These are phyloP conservation scores for Persicaria tinctoria DNA, from an alignment of 148 eudicot genomes.

Conservation along the genomic window DNA sequence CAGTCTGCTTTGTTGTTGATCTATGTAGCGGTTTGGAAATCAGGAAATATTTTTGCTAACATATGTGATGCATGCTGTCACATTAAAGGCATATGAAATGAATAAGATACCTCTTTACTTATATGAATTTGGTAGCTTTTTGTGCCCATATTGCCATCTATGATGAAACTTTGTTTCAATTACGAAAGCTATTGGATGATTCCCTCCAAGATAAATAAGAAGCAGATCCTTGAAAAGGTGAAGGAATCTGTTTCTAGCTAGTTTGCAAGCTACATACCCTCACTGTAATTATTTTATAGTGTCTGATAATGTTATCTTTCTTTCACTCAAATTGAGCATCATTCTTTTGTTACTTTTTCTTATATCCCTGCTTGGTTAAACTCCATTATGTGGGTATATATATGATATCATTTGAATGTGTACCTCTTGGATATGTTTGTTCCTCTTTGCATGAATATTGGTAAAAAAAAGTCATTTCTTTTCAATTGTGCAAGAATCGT, in stretches of 20 bases:
- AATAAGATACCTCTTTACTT: too few relatives aligned
- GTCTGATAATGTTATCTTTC: not conserved
- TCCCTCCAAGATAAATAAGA: conserved; percentile 28
- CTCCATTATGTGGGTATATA: not conserved
- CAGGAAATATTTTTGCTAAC: too few relatives aligned
- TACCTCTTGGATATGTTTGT: not conserved
- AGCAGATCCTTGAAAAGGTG: conserved; percentile 84
- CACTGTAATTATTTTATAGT: not conserved
- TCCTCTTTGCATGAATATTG: not conserved
- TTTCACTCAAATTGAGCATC: not conserved
- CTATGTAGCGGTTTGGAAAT: too few relatives aligned
- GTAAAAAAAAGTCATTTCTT: too few relatives aligned
- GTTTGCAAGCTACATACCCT: not conserved
- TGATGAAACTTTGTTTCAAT: too few relatives aligned
- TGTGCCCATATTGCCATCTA: too few relatives aligned
- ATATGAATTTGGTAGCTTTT: too few relatives aligned
- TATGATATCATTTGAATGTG: not conserved
- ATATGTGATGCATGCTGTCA: too few relatives aligned
- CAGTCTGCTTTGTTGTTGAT: too few relatives aligned
- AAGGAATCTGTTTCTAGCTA: not conserved
- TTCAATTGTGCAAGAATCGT: conserved; percentile 14
- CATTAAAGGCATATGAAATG: too few relatives aligned
- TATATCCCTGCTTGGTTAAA: not conserved
- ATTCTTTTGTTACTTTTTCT: not conserved
- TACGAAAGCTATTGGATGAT: too few relatives aligned